Base-by-base conservation (phyloP, 139 green algal species). In the Chlamydomonas incerta region DNA sequence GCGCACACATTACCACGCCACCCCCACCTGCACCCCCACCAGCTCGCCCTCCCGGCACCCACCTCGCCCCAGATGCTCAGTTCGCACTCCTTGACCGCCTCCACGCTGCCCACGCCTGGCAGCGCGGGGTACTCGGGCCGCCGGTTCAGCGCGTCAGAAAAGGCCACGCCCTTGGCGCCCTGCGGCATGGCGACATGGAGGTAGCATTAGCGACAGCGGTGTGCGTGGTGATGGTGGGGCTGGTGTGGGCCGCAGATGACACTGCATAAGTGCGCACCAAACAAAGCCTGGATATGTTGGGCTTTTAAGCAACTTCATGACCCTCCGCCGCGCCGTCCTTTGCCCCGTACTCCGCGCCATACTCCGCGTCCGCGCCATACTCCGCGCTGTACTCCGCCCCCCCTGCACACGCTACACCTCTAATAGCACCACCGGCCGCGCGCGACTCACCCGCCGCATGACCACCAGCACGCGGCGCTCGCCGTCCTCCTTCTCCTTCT, bases 401-500 rank as follows among this genome's bases (percentile, higher is more conserved):
- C 17, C 21, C 37, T 23, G 62, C 37, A 37, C 60, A n/a, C n/a
- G n/a, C 47, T n/a, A 50, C 34, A 29, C 55, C 23, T 29, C n/a
- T n/a, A n/a, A n/a, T n/a, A n/a, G n/a, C n/a, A n/a, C n/a, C n/a
- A n/a, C n/a, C n/a, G n/a, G n/a, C n/a, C n/a, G n/a, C n/a, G n/a
- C n/a, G n/a, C n/a, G n/a, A n/a, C 81, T 41, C 77, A 84, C 79
- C 18, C 89, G n/a, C 68, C 83, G 81, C 68, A 94, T 83, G 21
- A 93, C 87, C 21, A 86, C 76, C 76, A 94, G 82, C 85, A 96
- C 94, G 18, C 90, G 87, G 41, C 90, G 72, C n/a, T 93, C 87
- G 17, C 92, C 92, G 34, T 93, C 85, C 80, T 87, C 80, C 80
- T 90, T 89, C 87, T 96, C 94, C 86, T 92, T 94, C n/a, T 52